Evolutionary conservation across 2,329 filamentous ascomycete genomes (phyloP), one percentile per base, ranked within the genome.

Genomic region (Colletotrichum sp.): DNA sequence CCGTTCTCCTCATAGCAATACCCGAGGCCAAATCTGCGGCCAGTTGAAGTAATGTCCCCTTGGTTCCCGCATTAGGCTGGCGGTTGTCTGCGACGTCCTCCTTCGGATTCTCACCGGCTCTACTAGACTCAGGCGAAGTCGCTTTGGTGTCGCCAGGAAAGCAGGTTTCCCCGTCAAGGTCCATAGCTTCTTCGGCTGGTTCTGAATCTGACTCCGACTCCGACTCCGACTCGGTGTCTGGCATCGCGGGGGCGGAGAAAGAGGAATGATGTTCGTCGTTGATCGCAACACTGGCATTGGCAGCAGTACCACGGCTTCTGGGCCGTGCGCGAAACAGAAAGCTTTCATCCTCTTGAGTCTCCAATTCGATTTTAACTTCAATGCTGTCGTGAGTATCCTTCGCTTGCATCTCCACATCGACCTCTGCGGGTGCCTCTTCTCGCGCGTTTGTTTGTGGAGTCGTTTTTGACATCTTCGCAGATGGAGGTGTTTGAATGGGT

Each of bases 261-360:
- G 34, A 24, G 18, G 13, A 26, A 16, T 44, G 5, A 15, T 26
- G 36, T 26, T 64, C 15, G 28, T 39, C 62, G 34, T 13, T 24
- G 22, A 34, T 24, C 24, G 22, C 32, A 12, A 32, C 32, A 10
- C 9, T 22, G 32, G 44, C 39, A 7, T n/a, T 28, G 22, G 52
- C 22, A 24, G 28, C 48, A 22, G 36, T 18, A 6, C 10, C 34
- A 52, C 55, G 71, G 16, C 52, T 28, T 16, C 59, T 44, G 12
- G 57, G 52, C 8, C 75, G 79, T 57, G 80, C 79, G 26, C 80
- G 83, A 75, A 83, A 85, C 22, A 78, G 77, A 66, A 85, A 84
- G 71, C 82, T 85, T 15, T 80, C 78, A 55, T 85, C 83, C 75
- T 81, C 78, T 59, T 85, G 83, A 12, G 80, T 84, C 67, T 81